These are phyloP conservation scores for Suhomyces xylopsoci DNA, from an alignment of 805 yeast genomes.

Conservation along the genomic window DNA sequence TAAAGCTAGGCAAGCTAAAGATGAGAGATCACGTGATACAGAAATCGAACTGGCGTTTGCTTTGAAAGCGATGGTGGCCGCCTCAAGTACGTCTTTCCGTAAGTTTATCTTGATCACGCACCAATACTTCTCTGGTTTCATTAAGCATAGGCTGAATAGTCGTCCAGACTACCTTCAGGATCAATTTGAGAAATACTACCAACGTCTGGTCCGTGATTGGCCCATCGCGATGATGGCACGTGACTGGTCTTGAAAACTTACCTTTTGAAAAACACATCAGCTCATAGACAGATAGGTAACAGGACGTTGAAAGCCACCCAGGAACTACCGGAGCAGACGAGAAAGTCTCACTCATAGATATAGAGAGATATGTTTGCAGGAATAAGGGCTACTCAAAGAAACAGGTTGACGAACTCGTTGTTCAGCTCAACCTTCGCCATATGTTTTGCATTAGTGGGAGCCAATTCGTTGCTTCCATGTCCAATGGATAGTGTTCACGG, in stretches of 20 bases:
- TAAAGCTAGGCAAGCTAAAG: neutral
- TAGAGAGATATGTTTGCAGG: conserved; percentile 37
- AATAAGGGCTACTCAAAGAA: conserved; percentile 55
- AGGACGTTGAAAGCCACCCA: neutral
- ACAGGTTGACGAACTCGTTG: conserved; percentile 57
- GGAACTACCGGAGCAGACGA: neutral
- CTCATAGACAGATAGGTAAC: neutral
- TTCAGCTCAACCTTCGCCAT: conserved; percentile 75
- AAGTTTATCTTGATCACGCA: neutral
- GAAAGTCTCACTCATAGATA: neutral
- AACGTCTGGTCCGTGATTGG: conserved; percentile 4
- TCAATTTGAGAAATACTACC: neutral
- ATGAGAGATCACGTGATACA: neutral
- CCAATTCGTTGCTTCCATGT: conserved; percentile 50
- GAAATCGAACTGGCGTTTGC: neutral
- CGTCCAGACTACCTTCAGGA: neutral
- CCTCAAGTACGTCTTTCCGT: neutral
- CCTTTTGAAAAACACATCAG: neutral
- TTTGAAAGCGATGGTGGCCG: neutral
- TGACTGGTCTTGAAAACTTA: conserved; percentile 1
- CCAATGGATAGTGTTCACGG: conserved; percentile 42
- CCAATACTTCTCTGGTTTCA: neutral
- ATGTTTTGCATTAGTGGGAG: conserved; percentile 54
- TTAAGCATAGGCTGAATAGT: neutral
- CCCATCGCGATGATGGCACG: neutral